phyloP scores from a whole-genome alignment of 2,329 filamentous ascomycete species.

The Scortechinia acanthostroma region DNA sequence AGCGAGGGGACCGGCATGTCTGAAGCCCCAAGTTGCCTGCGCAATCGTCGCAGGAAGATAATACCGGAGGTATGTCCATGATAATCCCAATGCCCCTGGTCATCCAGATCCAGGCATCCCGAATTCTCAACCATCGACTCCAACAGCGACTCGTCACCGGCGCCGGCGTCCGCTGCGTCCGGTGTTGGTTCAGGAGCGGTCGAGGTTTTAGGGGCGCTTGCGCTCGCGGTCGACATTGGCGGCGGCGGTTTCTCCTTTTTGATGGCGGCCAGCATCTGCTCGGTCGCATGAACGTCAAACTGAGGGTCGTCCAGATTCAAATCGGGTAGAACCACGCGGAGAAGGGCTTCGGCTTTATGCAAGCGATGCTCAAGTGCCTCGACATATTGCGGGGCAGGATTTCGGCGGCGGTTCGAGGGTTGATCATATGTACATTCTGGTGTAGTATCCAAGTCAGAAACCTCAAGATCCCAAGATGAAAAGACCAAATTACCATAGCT shows the following conservation, averaged over 20 bases:
- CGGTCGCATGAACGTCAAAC: constrained; percentile 54
- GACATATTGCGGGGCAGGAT: constrained; percentile 68
- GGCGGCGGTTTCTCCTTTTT: not conserved
- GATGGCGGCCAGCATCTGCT: not conserved
- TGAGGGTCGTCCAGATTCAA: constrained; percentile 37
- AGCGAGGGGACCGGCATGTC: constrained; percentile 48
- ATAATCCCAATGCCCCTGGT: constrained; percentile 88
- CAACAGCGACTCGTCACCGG: constrained; percentile 61
- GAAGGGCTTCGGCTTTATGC: constrained; percentile 61
- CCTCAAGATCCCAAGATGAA: not conserved
- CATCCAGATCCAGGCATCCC: constrained; percentile 83
- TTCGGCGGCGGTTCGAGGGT: constrained; percentile 67
- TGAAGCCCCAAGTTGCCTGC: constrained; percentile 74
- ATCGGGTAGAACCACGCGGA: constrained; percentile 56
- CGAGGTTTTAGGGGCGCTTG: not conserved
- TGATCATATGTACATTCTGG: constrained; percentile 72
- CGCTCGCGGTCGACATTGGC: not conserved
- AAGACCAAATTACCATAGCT: constrained; percentile 73
- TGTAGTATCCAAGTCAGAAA: constrained; percentile 3
- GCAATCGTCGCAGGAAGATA: constrained; percentile 79
- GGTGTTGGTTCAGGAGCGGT: constrained; percentile 26
- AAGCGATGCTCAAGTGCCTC: constrained; percentile 64
- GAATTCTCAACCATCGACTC: constrained; percentile 93
- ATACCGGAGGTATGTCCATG: constrained; percentile 87
- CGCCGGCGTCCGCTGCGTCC: constrained; percentile 33